phyloP scores from a whole-genome alignment of 805 yeast genomes.

The Myxozyma udenii region DNA sequence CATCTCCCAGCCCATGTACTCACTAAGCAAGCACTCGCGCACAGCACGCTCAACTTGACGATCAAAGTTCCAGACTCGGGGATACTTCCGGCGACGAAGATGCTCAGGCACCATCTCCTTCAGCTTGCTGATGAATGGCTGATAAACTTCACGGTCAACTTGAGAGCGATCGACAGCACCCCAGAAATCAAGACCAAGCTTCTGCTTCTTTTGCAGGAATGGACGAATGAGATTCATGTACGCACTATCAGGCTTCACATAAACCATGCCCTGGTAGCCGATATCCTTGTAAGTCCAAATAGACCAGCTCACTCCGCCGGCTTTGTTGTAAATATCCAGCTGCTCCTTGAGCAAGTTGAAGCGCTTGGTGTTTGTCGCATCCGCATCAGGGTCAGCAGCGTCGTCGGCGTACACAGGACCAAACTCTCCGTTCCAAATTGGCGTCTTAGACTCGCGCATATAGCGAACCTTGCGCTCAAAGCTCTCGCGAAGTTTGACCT shows the following conservation, averaged over 20 bases:
- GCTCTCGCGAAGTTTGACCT: constrained; percentile 39
- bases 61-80: constrained; percentile 42
- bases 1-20: constrained; percentile 46
- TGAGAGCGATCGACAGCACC: constrained; percentile 47
- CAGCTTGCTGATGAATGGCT: constrained; percentile 42
- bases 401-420: constrained; percentile 43
- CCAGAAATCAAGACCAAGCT: constrained; percentile 51
- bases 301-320: constrained; percentile 47
- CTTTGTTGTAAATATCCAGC: constrained; percentile 42
- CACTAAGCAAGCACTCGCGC: constrained; percentile 47
- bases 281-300: constrained; percentile 55
- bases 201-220: constrained; percentile 45
- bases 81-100: constrained; percentile 44
- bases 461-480: constrained; percentile 47
- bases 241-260: constrained; percentile 46
- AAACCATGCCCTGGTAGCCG: constrained; percentile 52
- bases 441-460: constrained; percentile 43
- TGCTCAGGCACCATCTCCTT: constrained; percentile 44
- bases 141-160: constrained; percentile 41
- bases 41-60: constrained; percentile 43
- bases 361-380: constrained; percentile 47
- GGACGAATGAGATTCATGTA: constrained; percentile 46
- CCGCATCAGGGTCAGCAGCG: constrained; percentile 44
- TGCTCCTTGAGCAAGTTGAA: constrained; percentile 48
- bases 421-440: constrained; percentile 55